phyloP scores from a whole-genome alignment of 2,329 filamentous ascomycete species.

The Trichoderma cornu-damae region DNA sequence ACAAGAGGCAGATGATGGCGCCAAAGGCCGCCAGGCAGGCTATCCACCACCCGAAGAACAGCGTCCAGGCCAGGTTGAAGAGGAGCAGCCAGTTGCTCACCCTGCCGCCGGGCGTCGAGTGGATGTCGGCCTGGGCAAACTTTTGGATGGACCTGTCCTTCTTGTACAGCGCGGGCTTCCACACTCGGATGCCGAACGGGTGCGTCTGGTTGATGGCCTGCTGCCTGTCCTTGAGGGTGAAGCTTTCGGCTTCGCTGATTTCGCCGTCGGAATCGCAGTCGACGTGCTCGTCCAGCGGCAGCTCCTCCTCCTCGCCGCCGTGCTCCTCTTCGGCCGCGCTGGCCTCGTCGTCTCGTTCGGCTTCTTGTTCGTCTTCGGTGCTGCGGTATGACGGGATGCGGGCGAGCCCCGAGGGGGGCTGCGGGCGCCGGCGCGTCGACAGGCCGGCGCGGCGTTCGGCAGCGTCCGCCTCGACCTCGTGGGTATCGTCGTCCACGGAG shows the following conservation, averaged over 20 bases:
- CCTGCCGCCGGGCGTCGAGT: conserved; percentile 83
- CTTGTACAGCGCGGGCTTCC: conserved; percentile 98
- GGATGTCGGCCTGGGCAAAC: conserved; percentile 92
- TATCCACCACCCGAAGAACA: conserved; percentile 96
- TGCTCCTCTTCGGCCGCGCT: conserved; percentile 26
- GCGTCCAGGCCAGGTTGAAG: conserved; percentile 86
- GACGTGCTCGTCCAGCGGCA: conserved; percentile 42
- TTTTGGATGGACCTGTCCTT: conserved; percentile 95
- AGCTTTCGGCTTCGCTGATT: conserved; percentile 90
- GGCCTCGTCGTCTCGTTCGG: conserved; percentile 20
- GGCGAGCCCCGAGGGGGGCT: conserved; percentile 33
- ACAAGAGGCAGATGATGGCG: conserved; percentile 71
- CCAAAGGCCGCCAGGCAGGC: conserved; percentile 68
- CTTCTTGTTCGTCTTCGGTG: conserved; percentile 22
- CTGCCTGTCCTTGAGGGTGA: conserved; percentile 93
- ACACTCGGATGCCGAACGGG: conserved; percentile 96
- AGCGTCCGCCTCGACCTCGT: conserved; percentile 70
- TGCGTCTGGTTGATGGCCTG: conserved; percentile 98
- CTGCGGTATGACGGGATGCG: conserved; percentile 39
- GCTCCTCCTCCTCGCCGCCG: conserved; percentile 39
- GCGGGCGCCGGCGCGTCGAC: conserved; percentile 33
- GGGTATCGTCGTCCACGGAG: conserved; percentile 81
- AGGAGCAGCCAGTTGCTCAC: conserved; percentile 80
- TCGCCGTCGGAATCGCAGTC: conserved; percentile 65
- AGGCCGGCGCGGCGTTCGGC: conserved; percentile 41